Evolutionary conservation across 768 basidiomycete species (phyloP).

Genomic region (Termitomyces sp.): DNA sequence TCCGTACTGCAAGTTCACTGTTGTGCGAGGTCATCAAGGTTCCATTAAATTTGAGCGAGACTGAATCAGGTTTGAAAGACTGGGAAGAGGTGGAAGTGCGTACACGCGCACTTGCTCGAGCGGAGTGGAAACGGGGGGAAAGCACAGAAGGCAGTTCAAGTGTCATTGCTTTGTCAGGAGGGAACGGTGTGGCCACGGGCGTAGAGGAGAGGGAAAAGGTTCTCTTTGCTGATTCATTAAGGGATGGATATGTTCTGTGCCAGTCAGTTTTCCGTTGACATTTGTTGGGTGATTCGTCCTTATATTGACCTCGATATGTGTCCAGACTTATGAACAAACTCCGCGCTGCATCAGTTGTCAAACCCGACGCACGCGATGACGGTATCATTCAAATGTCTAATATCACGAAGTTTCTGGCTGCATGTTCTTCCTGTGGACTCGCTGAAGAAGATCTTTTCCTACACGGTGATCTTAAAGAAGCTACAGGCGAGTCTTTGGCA

Average conservation of each 20-base stretch:
- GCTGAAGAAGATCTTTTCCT: constrained; percentile 59
- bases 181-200: constrained; percentile 35
- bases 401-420: constrained; percentile 72
- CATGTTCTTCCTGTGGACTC: constrained; percentile 65
- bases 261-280: constrained; percentile 54
- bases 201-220: constrained; percentile 75
- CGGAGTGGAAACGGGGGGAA: constrained; percentile 77
- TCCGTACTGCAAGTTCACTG: constrained; percentile 58
- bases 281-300: neutral
- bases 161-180: constrained; percentile 26
- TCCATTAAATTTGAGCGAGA: constrained; percentile 48
- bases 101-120: constrained; percentile 50
- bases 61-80: constrained; percentile 45
- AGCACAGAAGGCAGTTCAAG: constrained; percentile 39
- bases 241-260: constrained; percentile 86
- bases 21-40: constrained; percentile 61
- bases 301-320: constrained; percentile 3
- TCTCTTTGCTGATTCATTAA: constrained; percentile 67
- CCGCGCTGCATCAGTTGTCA: constrained; percentile 51
- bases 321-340: constrained; percentile 77
- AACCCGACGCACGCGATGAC: constrained; percentile 63
- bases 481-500: constrained; percentile 52
- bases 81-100: constrained; percentile 69
- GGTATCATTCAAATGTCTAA: constrained; percentile 64
- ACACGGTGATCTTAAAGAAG: constrained; percentile 62